Percentiles rank a stretch among this genome's conserved stretches.
Evolutionary conservation across 306 rosid species (phyloP).

Genomic region (Cucurbita moschata): DNA sequence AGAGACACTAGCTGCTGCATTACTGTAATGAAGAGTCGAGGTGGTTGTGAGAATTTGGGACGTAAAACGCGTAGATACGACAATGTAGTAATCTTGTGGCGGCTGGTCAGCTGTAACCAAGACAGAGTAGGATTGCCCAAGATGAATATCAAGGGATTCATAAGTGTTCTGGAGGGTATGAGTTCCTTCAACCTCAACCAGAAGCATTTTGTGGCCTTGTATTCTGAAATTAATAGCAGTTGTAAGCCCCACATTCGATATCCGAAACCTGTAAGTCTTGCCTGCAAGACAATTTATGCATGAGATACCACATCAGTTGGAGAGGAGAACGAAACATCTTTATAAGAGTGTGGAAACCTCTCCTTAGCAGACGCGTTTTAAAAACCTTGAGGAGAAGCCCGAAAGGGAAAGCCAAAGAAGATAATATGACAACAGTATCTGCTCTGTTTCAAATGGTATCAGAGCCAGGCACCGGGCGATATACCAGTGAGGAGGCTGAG

Average conservation of each 20-base stretch:
- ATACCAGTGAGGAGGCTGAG: too few species aligned
- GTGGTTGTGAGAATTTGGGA: constrained; percentile 41
- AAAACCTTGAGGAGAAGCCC: too few species aligned
- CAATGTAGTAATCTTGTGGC: constrained; percentile 54
- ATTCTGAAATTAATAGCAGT: constrained; percentile 72
- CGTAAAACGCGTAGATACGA: constrained; percentile 55
- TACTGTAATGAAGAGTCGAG: constrained; percentile 52
- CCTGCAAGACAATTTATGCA: constrained; percentile 24
- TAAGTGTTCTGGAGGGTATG: constrained; percentile 68
- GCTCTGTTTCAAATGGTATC: too few species aligned
- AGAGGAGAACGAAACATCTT: too few species aligned
- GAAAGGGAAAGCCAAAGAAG: too few species aligned
- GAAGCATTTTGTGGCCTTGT: constrained; percentile 63
- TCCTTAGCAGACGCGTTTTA: too few species aligned
- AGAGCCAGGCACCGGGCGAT: too few species aligned
- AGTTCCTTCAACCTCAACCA: constrained; percentile 86
- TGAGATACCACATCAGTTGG: too few species aligned
- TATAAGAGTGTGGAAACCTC: too few species aligned
- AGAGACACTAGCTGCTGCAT: constrained; percentile 40
- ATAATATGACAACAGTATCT: too few species aligned
- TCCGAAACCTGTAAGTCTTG: constrained; percentile 61
- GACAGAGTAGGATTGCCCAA: constrained; percentile 70
- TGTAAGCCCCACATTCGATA: constrained; percentile 70
- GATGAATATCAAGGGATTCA: constrained; percentile 66
- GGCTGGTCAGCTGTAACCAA: constrained; percentile 77